Evolutionary conservation across 305 asterid genomes (phyloP).

Genomic region (Rubia peregrina): DNA sequence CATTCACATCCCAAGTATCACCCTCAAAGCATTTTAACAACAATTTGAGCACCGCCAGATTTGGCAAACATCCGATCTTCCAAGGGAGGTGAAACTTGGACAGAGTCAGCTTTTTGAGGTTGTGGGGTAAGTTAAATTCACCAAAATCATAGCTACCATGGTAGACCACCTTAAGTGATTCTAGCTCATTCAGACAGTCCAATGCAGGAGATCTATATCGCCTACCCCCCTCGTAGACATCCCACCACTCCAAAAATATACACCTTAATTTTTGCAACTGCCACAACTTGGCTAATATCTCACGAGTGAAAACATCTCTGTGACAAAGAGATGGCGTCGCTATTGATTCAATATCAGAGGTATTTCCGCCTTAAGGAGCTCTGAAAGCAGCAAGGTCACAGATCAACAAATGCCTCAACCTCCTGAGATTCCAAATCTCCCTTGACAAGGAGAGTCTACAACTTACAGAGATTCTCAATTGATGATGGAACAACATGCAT

Average conservation of each 20-base stretch:
- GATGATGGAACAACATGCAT: no score
- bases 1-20: background rate
- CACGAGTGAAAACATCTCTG: background rate
- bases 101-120: background rate
- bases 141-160: background rate
- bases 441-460: no score
- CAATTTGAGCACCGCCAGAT: background rate
- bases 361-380: background rate
- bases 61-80: background rate
- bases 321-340: background rate
- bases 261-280: background rate
- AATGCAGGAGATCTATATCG: background rate
- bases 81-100: background rate
- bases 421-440: no score
- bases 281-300: background rate
- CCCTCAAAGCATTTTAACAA: background rate
- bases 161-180: background rate
- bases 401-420: background rate
- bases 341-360: background rate
- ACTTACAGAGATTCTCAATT: no score
- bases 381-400: background rate
- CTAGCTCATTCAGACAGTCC: background rate
- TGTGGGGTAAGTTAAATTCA: background rate
- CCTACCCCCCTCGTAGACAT: background rate
- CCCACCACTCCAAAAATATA: background rate